Evolutionary conservation across 345 rosid species (phyloP).

Genomic region (Eutrema heterophyllum): DNA sequence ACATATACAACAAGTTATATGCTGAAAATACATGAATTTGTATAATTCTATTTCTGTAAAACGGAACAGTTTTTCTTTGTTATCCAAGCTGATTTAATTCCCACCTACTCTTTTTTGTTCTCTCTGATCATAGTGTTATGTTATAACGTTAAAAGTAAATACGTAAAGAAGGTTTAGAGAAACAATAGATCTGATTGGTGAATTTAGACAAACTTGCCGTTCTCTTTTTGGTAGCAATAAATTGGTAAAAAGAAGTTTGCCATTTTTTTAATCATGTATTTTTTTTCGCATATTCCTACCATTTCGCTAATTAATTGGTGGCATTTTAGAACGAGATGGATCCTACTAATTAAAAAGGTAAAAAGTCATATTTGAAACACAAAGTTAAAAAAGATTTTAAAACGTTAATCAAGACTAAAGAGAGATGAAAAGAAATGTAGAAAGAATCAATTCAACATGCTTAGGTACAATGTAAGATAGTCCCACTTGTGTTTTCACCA

Average conservation of each 20-base stretch:
- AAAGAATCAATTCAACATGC: constrained; percentile 29
- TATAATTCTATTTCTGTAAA: not conserved
- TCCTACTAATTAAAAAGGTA: not conserved
- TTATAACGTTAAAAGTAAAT: not conserved
- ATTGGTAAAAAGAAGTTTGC: not conserved
- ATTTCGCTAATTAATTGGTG: not conserved
- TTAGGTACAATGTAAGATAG: constrained; percentile 32
- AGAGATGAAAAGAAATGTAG: constrained; percentile 23
- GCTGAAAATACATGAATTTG: not conserved
- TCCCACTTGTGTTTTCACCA: constrained; percentile 33
- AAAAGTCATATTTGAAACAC: constrained; percentile 11
- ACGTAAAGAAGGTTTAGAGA: not conserved
- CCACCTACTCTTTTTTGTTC: not conserved
- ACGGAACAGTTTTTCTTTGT: not conserved
- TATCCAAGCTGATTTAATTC: not conserved
- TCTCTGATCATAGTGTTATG: not conserved
- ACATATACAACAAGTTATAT: not conserved
- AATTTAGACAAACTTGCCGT: not conserved
- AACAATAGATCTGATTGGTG: not conserved
- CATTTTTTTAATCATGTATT: not conserved
- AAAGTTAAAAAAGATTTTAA: not conserved
- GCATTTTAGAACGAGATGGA: not conserved
- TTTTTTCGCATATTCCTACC: not conserved
- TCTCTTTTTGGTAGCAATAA: not conserved
- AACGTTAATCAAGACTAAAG: constrained; percentile 9